phyloP scores from a whole-genome alignment of 768 basidiomycete species.

The Termitomyces sp. region DNA sequence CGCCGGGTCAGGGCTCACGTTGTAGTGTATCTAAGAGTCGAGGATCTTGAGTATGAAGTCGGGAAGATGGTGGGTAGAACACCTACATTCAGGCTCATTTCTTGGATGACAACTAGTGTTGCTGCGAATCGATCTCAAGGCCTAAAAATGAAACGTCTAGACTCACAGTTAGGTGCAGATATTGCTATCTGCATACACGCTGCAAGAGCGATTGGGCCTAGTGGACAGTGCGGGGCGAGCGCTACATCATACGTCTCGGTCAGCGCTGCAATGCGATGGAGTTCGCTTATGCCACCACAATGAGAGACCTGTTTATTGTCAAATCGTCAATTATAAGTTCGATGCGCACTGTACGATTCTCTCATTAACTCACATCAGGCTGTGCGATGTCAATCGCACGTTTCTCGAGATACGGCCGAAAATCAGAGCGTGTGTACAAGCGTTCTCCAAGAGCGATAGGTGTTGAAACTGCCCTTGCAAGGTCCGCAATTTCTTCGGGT shows the following conservation, averaged over 20 bases:
- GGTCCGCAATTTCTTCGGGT: slow-evolving; percentile 55
- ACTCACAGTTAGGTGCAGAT: slow-evolving; percentile 52
- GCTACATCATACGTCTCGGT: slow-evolving; percentile 69
- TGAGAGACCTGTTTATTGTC: slow-evolving; percentile 39
- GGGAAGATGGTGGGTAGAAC: not conserved
- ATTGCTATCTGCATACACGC: slow-evolving; percentile 63
- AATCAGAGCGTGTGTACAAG: slow-evolving; percentile 56
- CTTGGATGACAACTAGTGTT: slow-evolving; percentile 48
- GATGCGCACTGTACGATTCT: not conserved
- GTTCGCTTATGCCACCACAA: slow-evolving; percentile 56
- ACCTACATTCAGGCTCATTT: slow-evolving; percentile 56
- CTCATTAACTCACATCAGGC: slow-evolving; percentile 44
- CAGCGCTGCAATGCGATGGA: slow-evolving; percentile 50
- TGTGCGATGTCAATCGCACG: slow-evolving; percentile 65
- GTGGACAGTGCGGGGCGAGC: slow-evolving; percentile 66
- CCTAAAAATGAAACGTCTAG: not conserved
- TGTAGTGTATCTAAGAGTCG: slow-evolving; percentile 54
- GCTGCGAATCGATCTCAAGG: not conserved
- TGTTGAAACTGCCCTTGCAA: slow-evolving; percentile 45
- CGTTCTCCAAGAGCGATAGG: slow-evolving; percentile 63
- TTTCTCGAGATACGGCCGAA: slow-evolving; percentile 58
- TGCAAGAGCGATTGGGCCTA: slow-evolving; percentile 67
- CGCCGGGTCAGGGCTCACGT: slow-evolving; percentile 29
- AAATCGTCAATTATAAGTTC: not conserved
- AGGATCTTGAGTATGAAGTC: not conserved